These are phyloP conservation scores for Dactylellina cionopaga DNA, from an alignment of 2,329 filamentous ascomycete species.

Conservation along the genomic window DNA sequence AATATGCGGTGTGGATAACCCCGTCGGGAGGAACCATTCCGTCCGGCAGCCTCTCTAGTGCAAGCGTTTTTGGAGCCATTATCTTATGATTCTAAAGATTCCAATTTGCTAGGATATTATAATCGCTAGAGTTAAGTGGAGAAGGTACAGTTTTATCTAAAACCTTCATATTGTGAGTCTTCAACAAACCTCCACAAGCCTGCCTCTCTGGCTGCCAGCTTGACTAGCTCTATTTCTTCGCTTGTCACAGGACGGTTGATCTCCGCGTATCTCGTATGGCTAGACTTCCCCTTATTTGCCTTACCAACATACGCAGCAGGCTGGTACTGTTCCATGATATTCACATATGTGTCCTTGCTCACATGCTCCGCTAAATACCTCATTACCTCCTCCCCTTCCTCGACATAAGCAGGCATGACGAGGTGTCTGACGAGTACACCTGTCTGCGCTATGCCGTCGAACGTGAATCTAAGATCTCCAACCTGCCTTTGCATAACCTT, in stretches of 20 bases:
- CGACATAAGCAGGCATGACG: slow-evolving; percentile 83
- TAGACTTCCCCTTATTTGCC: slow-evolving; percentile 62
- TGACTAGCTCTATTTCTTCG: slow-evolving; percentile 73
- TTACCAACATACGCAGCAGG: slow-evolving; percentile 85
- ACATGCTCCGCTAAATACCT: slow-evolving; percentile 78
- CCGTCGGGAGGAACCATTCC: slow-evolving; percentile 52
- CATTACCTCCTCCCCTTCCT: slow-evolving; percentile 78
- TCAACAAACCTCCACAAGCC: slow-evolving; percentile 85
- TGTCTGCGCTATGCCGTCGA: slow-evolving; percentile 80
- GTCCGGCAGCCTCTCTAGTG: slow-evolving; percentile 26
- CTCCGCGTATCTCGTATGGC: slow-evolving; percentile 74
- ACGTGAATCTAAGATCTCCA: slow-evolving; percentile 82
- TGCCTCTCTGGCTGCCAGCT: slow-evolving; percentile 73
- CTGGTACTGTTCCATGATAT: slow-evolving; percentile 90
- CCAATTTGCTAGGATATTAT: slow-evolving; percentile 43
- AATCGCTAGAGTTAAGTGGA: slow-evolving; percentile 13
- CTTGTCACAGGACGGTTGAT: slow-evolving; percentile 77
- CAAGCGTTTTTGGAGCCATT: not conserved
- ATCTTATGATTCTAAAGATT: slow-evolving; percentile 12
- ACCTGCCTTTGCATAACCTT: slow-evolving; percentile 83
- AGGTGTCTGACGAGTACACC: slow-evolving; percentile 81
- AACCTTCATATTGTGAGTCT: slow-evolving; percentile 67
- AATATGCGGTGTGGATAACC: slow-evolving; percentile 49
- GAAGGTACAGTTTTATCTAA: slow-evolving; percentile 59
- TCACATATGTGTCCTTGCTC: slow-evolving; percentile 78